Evolutionary conservation across 2,329 filamentous ascomycete species (phyloP).

Genomic region (Epichloe sylvatica): DNA sequence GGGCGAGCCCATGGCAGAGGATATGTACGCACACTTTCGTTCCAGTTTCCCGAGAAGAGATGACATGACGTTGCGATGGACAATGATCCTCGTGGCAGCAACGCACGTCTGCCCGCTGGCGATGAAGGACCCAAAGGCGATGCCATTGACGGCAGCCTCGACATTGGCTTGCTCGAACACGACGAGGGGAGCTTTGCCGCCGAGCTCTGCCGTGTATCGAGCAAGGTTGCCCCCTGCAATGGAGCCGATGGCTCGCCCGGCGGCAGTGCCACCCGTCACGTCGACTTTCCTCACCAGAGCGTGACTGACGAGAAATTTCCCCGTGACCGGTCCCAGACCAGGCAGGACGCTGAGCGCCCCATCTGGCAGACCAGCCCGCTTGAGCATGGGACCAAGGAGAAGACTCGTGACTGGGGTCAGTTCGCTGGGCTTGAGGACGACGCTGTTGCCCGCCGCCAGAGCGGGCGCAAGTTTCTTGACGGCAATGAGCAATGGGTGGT

Average conservation of each 20-base stretch:
- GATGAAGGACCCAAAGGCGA: conserved; percentile 45
- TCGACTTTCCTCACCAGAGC: conserved; percentile 49
- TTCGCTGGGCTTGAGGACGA: conserved; percentile 50
- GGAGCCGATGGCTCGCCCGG: conserved; percentile 53
- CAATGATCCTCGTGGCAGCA: conserved; percentile 61
- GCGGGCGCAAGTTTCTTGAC: conserved; percentile 49
- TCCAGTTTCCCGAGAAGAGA: conserved; percentile 49
- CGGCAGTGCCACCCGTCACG: conserved; percentile 61
- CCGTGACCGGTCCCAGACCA: conserved; percentile 38
- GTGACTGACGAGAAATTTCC: conserved; percentile 39
- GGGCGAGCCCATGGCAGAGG: conserved; percentile 41
- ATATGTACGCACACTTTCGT: conserved; percentile 41
- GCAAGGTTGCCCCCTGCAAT: conserved; percentile 53
- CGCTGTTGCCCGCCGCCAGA: conserved; percentile 43
- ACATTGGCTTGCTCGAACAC: conserved; percentile 53
- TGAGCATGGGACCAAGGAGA: conserved; percentile 43
- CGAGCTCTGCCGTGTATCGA: conserved; percentile 56
- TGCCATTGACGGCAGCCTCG: conserved; percentile 53
- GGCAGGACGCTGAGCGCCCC: conserved; percentile 53
- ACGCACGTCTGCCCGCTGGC: conserved; percentile 47
- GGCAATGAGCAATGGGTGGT: conserved; percentile 43
- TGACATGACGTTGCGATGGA: conserved; percentile 53
- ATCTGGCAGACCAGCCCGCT: conserved; percentile 54
- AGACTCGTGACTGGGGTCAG: conserved; percentile 49
- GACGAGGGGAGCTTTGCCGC: conserved; percentile 56